Conservation (phyloP, 1,284 basidiomycete species). For the Acaromyces ingoldii region DNA sequence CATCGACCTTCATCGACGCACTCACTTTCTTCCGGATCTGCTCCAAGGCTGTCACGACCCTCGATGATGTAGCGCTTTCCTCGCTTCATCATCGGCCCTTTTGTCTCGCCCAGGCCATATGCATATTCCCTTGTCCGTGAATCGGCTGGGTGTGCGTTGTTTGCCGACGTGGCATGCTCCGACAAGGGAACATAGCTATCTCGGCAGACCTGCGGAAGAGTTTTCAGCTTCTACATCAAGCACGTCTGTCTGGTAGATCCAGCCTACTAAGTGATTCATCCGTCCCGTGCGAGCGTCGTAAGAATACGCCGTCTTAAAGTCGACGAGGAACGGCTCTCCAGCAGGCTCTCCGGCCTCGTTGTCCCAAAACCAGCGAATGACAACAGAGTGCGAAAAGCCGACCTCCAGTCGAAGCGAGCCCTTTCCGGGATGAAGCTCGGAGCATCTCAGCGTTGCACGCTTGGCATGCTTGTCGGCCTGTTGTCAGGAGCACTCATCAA, state of each 20-base stretch:
- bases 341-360: neutral
- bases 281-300: conserved; percentile 15
- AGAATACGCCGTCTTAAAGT: conserved; percentile 19
- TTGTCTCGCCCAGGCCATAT: conserved; percentile 23
- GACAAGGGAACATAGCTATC: conserved; percentile 19
- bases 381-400: neutral
- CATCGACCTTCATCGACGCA: too few relatives aligned
- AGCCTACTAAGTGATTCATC: conserved; percentile 14
- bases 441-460: neutral
- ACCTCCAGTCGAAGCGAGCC: neutral
- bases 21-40: conserved; percentile 16
- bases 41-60: conserved; percentile 17
- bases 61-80: conserved; percentile 21
- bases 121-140: conserved; percentile 14
- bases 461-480: neutral
- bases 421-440: neutral
- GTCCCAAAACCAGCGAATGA: conserved; percentile 4
- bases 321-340: conserved; percentile 6
- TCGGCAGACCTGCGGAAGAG: conserved; percentile 12
- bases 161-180: conserved; percentile 9
- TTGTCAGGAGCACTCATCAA: neutral
- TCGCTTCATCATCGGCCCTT: conserved; percentile 17
- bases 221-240: neutral
- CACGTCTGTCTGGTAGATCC: neutral
- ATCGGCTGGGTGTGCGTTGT: conserved; percentile 11